These are phyloP conservation scores for Parastagonospora avenae DNA, from an alignment of 2,329 filamentous ascomycete genomes.

Conservation along the genomic window DNA sequence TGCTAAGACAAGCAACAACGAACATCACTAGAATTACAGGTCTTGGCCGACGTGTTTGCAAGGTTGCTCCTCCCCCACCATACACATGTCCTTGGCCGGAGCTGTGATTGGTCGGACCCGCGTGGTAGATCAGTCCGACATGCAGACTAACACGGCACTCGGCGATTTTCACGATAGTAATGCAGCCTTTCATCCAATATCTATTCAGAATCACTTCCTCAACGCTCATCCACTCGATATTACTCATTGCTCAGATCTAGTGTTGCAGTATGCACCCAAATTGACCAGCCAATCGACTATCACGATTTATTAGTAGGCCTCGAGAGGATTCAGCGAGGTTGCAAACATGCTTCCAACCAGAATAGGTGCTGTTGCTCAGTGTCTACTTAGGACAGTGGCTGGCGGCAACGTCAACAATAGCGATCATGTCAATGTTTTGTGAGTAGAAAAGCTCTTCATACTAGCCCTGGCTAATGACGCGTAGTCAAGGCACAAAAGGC, in stretches of 20 bases:
- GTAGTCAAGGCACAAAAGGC: constrained; percentile 25
- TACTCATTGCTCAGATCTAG: neutral
- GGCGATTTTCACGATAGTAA: too few species aligned
- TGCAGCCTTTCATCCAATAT: neutral
- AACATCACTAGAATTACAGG: too few species aligned
- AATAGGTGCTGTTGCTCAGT: neutral
- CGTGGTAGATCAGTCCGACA: neutral
- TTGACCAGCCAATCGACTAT: neutral
- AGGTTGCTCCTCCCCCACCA: neutral
- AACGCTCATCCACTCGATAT: too few species aligned
- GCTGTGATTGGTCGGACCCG: constrained; percentile 9
- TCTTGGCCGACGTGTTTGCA: neutral
- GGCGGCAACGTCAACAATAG: constrained; percentile 23
- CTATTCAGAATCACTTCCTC: neutral
- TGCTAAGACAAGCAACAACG: neutral
- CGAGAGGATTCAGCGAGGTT: neutral
- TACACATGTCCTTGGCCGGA: constrained; percentile 9
- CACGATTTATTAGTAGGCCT: neutral
- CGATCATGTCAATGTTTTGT: constrained; percentile 46
- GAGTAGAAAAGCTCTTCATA: constrained; percentile 8
- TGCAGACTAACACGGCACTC: too few species aligned
- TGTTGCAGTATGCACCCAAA: neutral
- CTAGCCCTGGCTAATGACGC: neutral
- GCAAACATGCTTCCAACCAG: neutral
- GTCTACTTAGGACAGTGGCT: neutral